Evolutionary conservation across 2,329 filamentous ascomycete genomes (phyloP), one percentile per base, ranked within the genome.

Genomic region (Claviceps sorghi): DNA sequence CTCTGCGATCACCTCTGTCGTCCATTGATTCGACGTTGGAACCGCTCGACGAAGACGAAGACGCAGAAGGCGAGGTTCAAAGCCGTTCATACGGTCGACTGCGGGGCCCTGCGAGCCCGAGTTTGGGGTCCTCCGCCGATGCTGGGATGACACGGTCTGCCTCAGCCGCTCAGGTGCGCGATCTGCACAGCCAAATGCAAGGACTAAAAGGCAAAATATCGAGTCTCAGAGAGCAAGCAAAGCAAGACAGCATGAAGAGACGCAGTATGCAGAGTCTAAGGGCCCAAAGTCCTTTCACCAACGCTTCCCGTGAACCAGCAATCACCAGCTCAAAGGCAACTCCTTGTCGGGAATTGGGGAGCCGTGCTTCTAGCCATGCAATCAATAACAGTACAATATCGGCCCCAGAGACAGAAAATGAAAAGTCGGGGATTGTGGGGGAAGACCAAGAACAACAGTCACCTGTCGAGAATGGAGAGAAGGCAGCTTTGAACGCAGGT

Each of bases 161-260:
- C 15, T 91, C 88, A 1, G 81, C 81, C n/a, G 76, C 83, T 15
- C 83, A 86, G 61, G 80, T 87, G 62, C 80, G 83, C 9, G 78
- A 79, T 50, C 72, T 95, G 44, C 87, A 88, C 55, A 84, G 88
- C 58, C 88, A 95, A 64, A 87, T 95, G 78, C 82, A 85, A 52
- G 88, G 86, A 51, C 73, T 95, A 47, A 90, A 89, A 62, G 87
- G 86, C 54, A 88, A 88, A 61, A 89, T 95, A 38, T 90, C 88
- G 1, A 84, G 75, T 17, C 67, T 95, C 43, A 84, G 86, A 59
- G 82, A 89, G 56, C 83, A 88, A 59, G 85, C 87, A 0, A 79
- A 85, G 21, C 86, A 85, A 53, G 89, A 95, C 59, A 88, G 79
- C 59, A 67, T 94, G 60, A 83, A 86, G 61, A 78, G 89, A 49